A percentile compares a stretch with the other conserved stretches of the same genome.
These are phyloP conservation scores for Trichoderma sp. DNA, from an alignment of 2,329 filamentous ascomycete genomes.

Conservation along the genomic window DNA sequence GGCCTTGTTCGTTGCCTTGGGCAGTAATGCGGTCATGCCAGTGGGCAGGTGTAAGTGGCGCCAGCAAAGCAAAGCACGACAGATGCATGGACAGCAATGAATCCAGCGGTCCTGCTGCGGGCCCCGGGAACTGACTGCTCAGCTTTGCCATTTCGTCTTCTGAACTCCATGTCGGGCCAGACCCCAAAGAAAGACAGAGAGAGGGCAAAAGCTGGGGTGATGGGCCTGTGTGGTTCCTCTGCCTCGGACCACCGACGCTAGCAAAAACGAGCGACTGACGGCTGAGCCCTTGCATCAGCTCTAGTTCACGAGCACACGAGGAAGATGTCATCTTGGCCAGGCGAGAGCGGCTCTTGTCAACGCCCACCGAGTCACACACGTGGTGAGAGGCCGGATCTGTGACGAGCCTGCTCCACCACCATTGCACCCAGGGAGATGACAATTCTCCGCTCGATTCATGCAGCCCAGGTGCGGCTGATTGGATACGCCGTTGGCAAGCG, in stretches of 20 bases:
- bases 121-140: constrained; percentile 4
- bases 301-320: background rate
- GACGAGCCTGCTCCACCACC: background rate
- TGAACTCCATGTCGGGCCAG: background rate
- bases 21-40: constrained; percentile 7
- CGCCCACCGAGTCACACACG: background rate
- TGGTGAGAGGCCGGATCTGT: background rate
- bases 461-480: background rate
- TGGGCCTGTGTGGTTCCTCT: background rate
- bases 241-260: constrained; percentile 14
- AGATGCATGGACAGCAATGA: background rate
- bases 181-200: background rate
- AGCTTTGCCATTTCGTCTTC: background rate
- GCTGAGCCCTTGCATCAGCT: constrained; percentile 12
- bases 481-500: background rate
- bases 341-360: background rate
- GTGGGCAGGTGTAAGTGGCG: background rate
- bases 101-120: background rate
- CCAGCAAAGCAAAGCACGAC: background rate
- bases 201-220: background rate
- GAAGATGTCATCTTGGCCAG: background rate
- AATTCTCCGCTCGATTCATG: background rate
- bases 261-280: constrained; percentile 16
- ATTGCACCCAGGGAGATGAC: background rate
- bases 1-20: background rate